phyloP scores from a whole-genome alignment of 2,329 filamentous ascomycete genomes.

The Colletotrichum musae region DNA sequence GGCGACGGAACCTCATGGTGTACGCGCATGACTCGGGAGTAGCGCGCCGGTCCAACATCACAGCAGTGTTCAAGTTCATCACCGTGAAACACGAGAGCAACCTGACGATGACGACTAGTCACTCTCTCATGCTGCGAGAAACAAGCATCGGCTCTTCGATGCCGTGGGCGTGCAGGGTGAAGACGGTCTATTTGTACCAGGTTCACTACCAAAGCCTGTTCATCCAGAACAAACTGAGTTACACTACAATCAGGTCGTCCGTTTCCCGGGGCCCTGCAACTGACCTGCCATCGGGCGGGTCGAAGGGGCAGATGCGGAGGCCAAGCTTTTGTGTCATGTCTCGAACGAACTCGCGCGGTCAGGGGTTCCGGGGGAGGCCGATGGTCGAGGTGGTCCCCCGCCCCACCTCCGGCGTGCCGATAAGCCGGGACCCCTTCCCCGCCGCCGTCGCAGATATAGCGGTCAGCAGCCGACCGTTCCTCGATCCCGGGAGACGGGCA shows the following conservation, averaged over 20 bases:
- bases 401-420: constrained; percentile 7
- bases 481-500: not conserved
- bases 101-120: too few relatives aligned
- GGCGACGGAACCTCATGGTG: too few relatives aligned
- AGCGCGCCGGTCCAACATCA: too few relatives aligned
- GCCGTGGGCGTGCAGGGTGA: not conserved
- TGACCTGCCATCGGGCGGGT: not conserved
- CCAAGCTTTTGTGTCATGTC: constrained; percentile 33
- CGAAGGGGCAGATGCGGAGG: constrained; percentile 24
- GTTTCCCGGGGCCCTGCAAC: not conserved
- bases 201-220: too few relatives aligned
- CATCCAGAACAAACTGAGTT: not conserved
- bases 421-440: constrained; percentile 16
- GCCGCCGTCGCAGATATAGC: constrained; percentile 32
- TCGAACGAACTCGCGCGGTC: constrained; percentile 1
- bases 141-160: not conserved
- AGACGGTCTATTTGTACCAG: too few relatives aligned
- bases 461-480: constrained; percentile 15
- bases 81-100: too few relatives aligned
- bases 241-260: not conserved
- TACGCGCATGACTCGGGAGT: too few relatives aligned
- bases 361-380: constrained; percentile 7
- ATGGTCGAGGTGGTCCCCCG: constrained; percentile 6
- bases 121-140: too few relatives aligned
- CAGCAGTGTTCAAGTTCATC: too few relatives aligned